phyloP scores from a whole-genome alignment of 73 alveolate species.

The Halteria grandinella region DNA sequence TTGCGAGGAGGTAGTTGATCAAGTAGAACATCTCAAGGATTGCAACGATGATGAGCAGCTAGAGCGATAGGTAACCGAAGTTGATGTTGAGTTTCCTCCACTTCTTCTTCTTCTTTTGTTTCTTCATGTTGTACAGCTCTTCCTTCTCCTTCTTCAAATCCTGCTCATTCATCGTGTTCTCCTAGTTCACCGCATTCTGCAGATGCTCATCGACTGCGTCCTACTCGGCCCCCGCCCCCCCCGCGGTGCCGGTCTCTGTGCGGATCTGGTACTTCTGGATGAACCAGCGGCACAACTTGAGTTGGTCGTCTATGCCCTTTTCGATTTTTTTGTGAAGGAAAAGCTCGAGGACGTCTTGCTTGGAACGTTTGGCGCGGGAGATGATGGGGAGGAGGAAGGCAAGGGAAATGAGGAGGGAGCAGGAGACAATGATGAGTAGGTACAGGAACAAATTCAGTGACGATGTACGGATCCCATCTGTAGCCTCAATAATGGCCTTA shows the following conservation, averaged over 20 bases:
- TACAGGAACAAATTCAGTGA: constrained; percentile 4
- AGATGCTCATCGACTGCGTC: constrained; percentile 26
- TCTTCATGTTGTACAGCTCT: constrained; percentile 1
- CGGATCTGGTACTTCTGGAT: constrained; percentile 33
- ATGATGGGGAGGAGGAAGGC: constrained; percentile 39
- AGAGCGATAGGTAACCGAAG: constrained; percentile 5
- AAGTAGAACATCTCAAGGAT: constrained; percentile 33
- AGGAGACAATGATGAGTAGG: constrained; percentile 30
- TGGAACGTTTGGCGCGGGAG: constrained; percentile 18
- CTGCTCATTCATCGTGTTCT: too few relatives aligned
- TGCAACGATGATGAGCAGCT: constrained; percentile 21
- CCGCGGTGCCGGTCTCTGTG: neutral
- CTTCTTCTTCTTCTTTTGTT: constrained; percentile 34
- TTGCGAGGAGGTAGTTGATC: constrained; percentile 29
- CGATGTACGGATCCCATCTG: neutral
- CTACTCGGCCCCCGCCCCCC: neutral
- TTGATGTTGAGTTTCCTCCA: constrained; percentile 37
- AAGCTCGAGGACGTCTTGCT: constrained; percentile 39
- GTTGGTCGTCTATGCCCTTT: constrained; percentile 28
- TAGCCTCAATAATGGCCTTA: constrained; percentile 26
- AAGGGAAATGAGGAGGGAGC: constrained; percentile 39
- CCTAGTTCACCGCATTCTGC: constrained; percentile 5
- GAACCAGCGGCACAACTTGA: constrained; percentile 45
- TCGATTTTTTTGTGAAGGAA: constrained; percentile 42
- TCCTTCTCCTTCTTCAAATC: constrained; percentile 40